Evolutionary conservation across 257 asterid species (phyloP).

Genomic region (Penstemon eatonii): DNA sequence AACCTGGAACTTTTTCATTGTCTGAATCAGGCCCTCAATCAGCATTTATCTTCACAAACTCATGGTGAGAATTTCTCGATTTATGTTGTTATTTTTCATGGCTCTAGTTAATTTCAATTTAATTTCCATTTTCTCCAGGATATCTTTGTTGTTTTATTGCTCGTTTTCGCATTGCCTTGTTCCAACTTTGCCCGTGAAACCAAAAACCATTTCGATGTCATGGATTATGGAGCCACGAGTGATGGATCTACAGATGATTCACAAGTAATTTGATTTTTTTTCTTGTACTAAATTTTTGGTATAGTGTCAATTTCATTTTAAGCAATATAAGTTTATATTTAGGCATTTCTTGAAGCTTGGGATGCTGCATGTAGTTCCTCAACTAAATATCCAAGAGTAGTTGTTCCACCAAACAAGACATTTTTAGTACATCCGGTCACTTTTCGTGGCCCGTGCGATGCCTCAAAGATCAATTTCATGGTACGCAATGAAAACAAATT

Average conservation of each 20-base stretch:
- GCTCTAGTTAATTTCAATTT: background rate
- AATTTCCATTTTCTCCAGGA: conserved; percentile 30
- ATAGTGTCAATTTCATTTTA: background rate
- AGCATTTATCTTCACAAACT: background rate
- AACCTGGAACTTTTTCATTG: background rate
- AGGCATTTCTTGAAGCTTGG: conserved; percentile 80
- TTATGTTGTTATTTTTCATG: background rate
- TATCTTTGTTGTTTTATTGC: conserved; percentile 18
- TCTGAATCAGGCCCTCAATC: background rate
- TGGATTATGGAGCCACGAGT: conserved; percentile 55
- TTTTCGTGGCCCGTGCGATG: conserved; percentile 65
- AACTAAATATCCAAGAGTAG: conserved; percentile 36
- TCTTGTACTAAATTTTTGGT: background rate
- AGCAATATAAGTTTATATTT: background rate
- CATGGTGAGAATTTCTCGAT: conserved; percentile 31
- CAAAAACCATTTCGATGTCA: conserved; percentile 39
- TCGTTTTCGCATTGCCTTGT: conserved; percentile 36
- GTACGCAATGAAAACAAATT: conserved; percentile 24
- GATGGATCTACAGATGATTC: conserved; percentile 51
- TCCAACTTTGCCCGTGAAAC: conserved; percentile 17
- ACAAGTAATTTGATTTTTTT: conserved; percentile 32
- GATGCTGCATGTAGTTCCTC: conserved; percentile 53
- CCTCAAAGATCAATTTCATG: conserved; percentile 40
- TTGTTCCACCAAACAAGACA: conserved; percentile 47
- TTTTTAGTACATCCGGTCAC: conserved; percentile 51